These are phyloP conservation scores for Senna tora DNA, from an alignment of 306 rosid genomes.

Conservation along the genomic window DNA sequence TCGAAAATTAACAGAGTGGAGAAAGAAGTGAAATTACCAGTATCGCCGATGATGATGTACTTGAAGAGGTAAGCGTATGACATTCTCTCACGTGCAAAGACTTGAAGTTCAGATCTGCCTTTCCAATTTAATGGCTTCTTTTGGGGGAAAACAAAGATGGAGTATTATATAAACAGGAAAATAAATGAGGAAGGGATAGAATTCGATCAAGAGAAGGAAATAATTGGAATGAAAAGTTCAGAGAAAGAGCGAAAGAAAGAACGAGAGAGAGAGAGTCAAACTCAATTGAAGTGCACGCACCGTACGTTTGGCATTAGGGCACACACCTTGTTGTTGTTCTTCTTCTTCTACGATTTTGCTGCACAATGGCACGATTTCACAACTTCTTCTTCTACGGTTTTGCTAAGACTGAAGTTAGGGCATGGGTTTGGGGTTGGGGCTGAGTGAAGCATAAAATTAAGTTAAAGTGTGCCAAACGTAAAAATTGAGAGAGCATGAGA, in stretches of 20 bases:
- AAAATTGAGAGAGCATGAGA: too few relatives aligned
- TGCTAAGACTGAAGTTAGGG: too few relatives aligned
- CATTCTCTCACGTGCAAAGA: conserved; percentile 42
- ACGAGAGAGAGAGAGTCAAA: conserved; percentile 18
- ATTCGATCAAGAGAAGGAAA: background rate
- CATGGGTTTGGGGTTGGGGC: too few relatives aligned
- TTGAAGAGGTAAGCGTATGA: conserved; percentile 98
- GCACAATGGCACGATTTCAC: too few relatives aligned
- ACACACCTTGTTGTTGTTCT: too few relatives aligned
- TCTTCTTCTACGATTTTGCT: too few relatives aligned
- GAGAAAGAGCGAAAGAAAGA: too few relatives aligned
- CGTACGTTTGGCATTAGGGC: too few relatives aligned
- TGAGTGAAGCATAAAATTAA: too few relatives aligned
- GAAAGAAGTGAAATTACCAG: conserved; percentile 57
- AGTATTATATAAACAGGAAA: background rate
- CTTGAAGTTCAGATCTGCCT: conserved; percentile 33
- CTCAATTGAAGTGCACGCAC: background rate
- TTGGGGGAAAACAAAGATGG: background rate
- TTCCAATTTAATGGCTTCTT: background rate
- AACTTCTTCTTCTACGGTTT: too few relatives aligned
- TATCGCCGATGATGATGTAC: conserved; percentile 98
- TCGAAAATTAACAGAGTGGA: background rate
- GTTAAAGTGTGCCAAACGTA: too few relatives aligned
- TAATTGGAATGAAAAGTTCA: background rate
- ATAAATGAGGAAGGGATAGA: background rate